Conservation (phyloP, 2,329 filamentous ascomycete genomes). For the Beauveria caledonica region DNA sequence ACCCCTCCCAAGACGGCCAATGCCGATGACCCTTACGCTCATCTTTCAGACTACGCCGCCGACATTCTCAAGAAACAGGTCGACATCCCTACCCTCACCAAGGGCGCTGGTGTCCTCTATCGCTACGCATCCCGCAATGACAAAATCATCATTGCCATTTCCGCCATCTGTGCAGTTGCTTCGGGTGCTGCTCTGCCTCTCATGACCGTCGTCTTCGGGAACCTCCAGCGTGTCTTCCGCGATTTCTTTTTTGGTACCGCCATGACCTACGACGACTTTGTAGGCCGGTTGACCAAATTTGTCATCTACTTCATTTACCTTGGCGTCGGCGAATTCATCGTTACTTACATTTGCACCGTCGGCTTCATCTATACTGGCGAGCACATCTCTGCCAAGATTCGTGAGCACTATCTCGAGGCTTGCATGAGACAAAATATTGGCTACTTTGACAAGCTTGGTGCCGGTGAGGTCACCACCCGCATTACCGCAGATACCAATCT, state of each 20-base stretch:
- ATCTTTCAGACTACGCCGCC: slow-evolving; percentile 58
- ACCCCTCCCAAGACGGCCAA: slow-evolving; percentile 26
- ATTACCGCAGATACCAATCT: slow-evolving; percentile 92
- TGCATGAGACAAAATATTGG: slow-evolving; percentile 84
- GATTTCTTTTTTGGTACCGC: slow-evolving; percentile 43
- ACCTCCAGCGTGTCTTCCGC: slow-evolving; percentile 64
- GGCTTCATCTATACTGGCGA: slow-evolving; percentile 86
- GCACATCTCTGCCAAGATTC: slow-evolving; percentile 69
- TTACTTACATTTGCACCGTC: slow-evolving; percentile 71
- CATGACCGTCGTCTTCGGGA: slow-evolving; percentile 77
- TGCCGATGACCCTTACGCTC: slow-evolving; percentile 45
- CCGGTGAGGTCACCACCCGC: slow-evolving; percentile 87
- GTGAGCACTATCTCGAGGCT: slow-evolving; percentile 74
- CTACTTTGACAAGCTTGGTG: slow-evolving; percentile 87
- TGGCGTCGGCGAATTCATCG: slow-evolving; percentile 70
- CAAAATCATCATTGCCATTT: slow-evolving; percentile 52
- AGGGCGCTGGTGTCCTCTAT: slow-evolving; percentile 58
- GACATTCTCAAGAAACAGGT: slow-evolving; percentile 62
- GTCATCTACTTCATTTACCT: slow-evolving; percentile 84
- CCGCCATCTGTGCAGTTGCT: slow-evolving; percentile 56
- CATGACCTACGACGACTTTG: slow-evolving; percentile 47
- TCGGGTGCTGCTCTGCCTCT: slow-evolving; percentile 68
- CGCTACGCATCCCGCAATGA: slow-evolving; percentile 63
- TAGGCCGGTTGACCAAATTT: slow-evolving; percentile 48
- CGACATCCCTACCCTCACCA: slow-evolving; percentile 52